A percentile compares a stretch with the other conserved stretches of the same genome.
phyloP scores from a whole-genome alignment of 2,329 filamentous ascomycete genomes.

The Fusarium compactum region DNA sequence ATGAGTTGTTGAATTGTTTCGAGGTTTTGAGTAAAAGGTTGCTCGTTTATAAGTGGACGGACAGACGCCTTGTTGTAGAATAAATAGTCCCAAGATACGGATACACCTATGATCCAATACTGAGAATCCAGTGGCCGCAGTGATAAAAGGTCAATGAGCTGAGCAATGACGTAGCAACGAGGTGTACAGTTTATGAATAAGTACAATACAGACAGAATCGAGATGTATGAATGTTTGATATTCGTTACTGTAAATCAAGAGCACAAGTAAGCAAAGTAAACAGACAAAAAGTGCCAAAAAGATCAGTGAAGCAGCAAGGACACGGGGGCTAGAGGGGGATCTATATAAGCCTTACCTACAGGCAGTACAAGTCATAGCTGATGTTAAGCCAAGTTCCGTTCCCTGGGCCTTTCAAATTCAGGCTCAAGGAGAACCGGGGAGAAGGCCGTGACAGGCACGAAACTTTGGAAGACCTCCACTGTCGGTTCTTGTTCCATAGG shows the following conservation, averaged over 20 bases:
- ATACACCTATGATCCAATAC: conserved; percentile 1
- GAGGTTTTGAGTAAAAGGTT: not conserved
- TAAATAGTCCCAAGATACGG: not conserved
- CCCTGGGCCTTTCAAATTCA: conserved; percentile 30
- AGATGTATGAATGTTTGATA: not conserved
- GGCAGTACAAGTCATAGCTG: conserved; percentile 41
- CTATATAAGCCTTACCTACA: conserved; percentile 44
- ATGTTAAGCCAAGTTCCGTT: not conserved
- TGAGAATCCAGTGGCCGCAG: conserved; percentile 1
- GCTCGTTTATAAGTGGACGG: not conserved
- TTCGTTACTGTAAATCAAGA: conserved; percentile 10
- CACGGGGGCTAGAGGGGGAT: conserved; percentile 32
- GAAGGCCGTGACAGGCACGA: conserved; percentile 43
- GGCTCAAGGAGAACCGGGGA: conserved; percentile 44
- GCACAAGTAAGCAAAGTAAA: conserved; percentile 1
- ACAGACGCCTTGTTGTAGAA: not conserved
- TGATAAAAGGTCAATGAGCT: conserved; percentile 26
- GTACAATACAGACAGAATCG: no score
- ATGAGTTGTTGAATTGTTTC: not conserved
- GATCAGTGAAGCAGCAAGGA: conserved; percentile 21
- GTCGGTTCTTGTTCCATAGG: conserved; percentile 29
- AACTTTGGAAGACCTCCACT: conserved; percentile 33
- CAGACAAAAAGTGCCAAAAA: conserved; percentile 19
- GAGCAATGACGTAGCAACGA: conserved; percentile 20
- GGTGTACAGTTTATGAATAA: conserved; percentile 8